Conservation (phyloP, 495 filamentous ascomycete genomes). For the Haplographium delicatum region DNA sequence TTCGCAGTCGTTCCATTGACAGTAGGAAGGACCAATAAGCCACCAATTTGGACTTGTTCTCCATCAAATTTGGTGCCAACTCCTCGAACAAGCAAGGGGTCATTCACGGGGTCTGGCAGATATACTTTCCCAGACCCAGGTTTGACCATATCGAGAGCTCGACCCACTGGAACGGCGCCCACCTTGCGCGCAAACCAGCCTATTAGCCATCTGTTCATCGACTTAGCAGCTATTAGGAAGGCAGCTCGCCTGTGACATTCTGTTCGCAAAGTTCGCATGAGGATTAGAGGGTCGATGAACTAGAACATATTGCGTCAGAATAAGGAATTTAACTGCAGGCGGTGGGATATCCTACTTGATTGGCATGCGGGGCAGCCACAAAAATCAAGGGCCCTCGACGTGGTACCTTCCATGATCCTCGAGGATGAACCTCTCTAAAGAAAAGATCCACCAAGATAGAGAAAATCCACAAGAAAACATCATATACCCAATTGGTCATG, state of each 20-base stretch:
- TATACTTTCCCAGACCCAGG: slow-evolving; percentile 76
- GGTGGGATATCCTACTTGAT: slow-evolving; percentile 74
- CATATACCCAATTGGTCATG: slow-evolving; percentile 72
- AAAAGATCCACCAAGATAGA: slow-evolving; percentile 88
- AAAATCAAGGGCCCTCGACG: slow-evolving; percentile 84
- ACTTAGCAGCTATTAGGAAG: slow-evolving; percentile 91
- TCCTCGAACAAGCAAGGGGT: slow-evolving; percentile 81
- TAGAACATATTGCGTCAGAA: no score
- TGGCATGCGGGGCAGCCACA: slow-evolving; percentile 97
- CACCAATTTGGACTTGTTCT: slow-evolving; percentile 66
- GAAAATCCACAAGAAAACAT: slow-evolving; percentile 74
- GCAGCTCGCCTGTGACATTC: slow-evolving; percentile 85
- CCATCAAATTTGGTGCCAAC: slow-evolving; percentile 80
- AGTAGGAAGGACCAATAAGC: slow-evolving; percentile 79
- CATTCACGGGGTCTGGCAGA: slow-evolving; percentile 79
- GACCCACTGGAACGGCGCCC: slow-evolving; percentile 81
- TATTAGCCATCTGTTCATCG: slow-evolving; percentile 81
- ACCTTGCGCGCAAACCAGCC: slow-evolving; percentile 72
- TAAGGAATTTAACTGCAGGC: no score
- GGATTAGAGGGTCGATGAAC: slow-evolving; percentile 91
- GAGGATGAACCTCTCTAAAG: slow-evolving; percentile 95
- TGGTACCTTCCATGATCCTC: slow-evolving; percentile 90
- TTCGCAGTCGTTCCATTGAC: slow-evolving; percentile 74
- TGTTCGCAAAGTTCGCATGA: slow-evolving; percentile 80
- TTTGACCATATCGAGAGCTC: slow-evolving; percentile 84